Evolutionary conservation across 129 eudicot species (phyloP), one percentile per base, ranked within the genome.

Genomic region (Calendula officinalis): DNA sequence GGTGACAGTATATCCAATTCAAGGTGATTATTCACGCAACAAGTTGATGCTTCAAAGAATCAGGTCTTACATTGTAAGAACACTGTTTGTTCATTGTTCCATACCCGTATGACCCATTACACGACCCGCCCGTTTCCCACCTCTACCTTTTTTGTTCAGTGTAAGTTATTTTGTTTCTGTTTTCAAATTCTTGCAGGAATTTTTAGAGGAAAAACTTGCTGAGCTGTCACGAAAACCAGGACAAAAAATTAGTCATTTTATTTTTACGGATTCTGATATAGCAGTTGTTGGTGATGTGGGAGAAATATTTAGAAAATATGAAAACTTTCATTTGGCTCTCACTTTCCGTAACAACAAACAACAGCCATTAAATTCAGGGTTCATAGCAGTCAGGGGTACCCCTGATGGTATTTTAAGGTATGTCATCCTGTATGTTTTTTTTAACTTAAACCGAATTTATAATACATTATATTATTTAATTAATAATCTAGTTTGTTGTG

Each of bases 21-120:
- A 77, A 84, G 99, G 99, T 88, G 95, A 92, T 78, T 88, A 92
- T 80, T 88, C 99, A 66, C 84, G 99, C 75, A 89, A 92, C 89
- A 85, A 75, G 87, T 85, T 92, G 96, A 88, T 92, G 96, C 96
- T 92, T 75, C 96, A 92, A 88, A 92, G 99, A 92, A 92, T 92
- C 96, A 92, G 85, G 91, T 88, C 99, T 78, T 92, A 92, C 96
- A 92, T 88, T 81, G 96, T 92, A 92, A 92, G 98, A 72, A 83
- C 78, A 65, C 78, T 36, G 4, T 22, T 22, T 22, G 2, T 73
- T 53, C 78, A 70, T 48, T 60, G 62, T 74, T 63, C 81, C 75
- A 52, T 30, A 49, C 10, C 30, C 12, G 48, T 22, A 38, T 39
- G 35, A 59, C 49, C 10, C 30, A 47, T 33, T 41, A 49, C 59